Evolutionary conservation across 495 filamentous ascomycete genomes (phyloP), one percentile per base, ranked within the genome.

Genomic region (Xylaria flabelliformis): DNA sequence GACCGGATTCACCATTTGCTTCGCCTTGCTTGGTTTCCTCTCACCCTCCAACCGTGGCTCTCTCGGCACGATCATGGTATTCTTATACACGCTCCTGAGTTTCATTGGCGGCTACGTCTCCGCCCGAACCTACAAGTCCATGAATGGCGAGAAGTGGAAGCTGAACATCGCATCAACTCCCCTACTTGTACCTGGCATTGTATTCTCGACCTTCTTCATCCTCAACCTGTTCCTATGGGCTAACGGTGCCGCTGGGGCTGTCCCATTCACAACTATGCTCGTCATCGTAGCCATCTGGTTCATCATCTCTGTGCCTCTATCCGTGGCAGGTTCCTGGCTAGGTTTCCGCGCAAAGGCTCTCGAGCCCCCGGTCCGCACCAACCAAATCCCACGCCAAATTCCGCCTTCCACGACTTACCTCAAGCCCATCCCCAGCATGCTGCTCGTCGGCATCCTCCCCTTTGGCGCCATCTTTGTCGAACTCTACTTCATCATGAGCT

Each of bases 401-500:
- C 95, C 96, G 41, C 93, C 92, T 2, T 86, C 91, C 62, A 86
- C 88, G 17, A 93, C 89, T 3, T 97, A 95, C 75, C 89, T 98
- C 36, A 90, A 92, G 64, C 92, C 93, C 0, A 83, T 97, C 13
- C 95, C 95, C 0, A 95, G 92, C 63, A 93, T 97, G 87, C 86
- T 97, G 34, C 85, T 97, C 34, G 95, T 94, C 26, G 97, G 96
- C 42, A 90, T 98, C 64, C 86, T 98, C 17, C 97, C 97, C 13
- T 99, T 99, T 75, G 93, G 91, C 58, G 94, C 96, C 58, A 98
- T 99, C 82, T 97, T 97, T 73, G 94, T 98, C 51, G 97, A 99
- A 82, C 90, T 99, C 17, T 97, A 96, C 87, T 97, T 97, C 82
- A 97, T 99, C 83, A 96, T 98, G 93, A 95, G 90, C 82, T 94